Percentiles rank a stretch among this genome's conserved stretches.
Conservation (phyloP, 1,284 basidiomycete genomes). For the Pterulicium gracile region DNA sequence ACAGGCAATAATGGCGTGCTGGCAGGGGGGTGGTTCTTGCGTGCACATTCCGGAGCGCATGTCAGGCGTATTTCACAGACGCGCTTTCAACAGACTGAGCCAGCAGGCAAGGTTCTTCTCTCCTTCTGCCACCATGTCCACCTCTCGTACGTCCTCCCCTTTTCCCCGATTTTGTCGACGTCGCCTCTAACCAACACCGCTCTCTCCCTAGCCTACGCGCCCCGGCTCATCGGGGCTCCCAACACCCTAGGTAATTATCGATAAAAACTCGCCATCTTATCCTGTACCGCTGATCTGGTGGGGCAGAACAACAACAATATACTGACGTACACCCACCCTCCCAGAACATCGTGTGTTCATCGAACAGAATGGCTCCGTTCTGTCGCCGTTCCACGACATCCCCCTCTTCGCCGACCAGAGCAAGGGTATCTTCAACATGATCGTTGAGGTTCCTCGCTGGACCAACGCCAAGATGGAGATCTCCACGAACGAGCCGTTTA, state of each 20-base stretch:
- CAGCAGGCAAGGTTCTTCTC: conserved; percentile 50
- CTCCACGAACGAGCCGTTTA: conserved; percentile 94
- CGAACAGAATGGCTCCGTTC: conserved; percentile 78
- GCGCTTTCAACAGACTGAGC: conserved; percentile 34
- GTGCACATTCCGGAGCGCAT: neutral
- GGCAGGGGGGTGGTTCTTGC: too few species aligned
- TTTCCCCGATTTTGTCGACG: conserved; percentile 6
- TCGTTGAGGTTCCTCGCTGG: conserved; percentile 99
- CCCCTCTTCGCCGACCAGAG: conserved; percentile 92
- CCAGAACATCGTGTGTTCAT: conserved; percentile 91
- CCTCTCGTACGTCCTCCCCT: conserved; percentile 36
- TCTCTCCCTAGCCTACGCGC: conserved; percentile 44
- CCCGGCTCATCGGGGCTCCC: conserved; percentile 77
- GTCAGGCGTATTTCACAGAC: neutral
- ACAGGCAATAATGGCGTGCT: too few species aligned
- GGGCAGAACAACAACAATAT: neutral
- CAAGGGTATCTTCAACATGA: conserved; percentile 94
- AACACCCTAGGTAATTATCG: conserved; percentile 76
- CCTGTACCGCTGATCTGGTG: conserved; percentile 9
- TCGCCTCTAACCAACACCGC: conserved; percentile 12
- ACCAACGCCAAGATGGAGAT: conserved; percentile 99
- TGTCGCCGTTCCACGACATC: conserved; percentile 94
- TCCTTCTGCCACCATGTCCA: conserved; percentile 36
- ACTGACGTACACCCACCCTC: too few species aligned
- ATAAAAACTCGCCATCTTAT: conserved; percentile 4